Conservation (phyloP, 345 rosid genomes). For the Cardiospermum halicacabum region DNA sequence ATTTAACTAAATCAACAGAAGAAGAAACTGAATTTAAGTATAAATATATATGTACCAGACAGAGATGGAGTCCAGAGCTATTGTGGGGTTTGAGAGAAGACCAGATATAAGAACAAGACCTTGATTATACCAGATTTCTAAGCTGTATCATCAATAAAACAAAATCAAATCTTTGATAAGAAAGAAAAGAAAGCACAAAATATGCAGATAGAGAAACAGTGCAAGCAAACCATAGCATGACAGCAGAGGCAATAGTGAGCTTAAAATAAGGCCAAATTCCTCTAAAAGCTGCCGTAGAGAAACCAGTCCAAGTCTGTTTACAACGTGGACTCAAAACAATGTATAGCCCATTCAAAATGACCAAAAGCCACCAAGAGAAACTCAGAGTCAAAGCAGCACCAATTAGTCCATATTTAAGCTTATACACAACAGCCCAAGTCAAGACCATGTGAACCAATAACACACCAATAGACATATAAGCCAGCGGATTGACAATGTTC, state of each 20-base stretch:
- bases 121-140: conserved; percentile 96
- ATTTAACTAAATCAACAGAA: no score
- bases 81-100: no score
- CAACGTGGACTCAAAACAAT: conserved; percentile 62
- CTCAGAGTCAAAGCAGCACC: conserved; percentile 71
- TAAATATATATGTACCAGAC: no score
- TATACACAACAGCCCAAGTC: conserved; percentile 51
- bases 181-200: conserved; percentile 38
- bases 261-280: conserved; percentile 90
- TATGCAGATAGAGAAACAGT: neutral
- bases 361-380: conserved; percentile 77
- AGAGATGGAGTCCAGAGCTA: conserved; percentile 73
- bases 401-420: conserved; percentile 43
- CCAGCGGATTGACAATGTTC: conserved; percentile 87
- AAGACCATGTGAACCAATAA: conserved; percentile 56
- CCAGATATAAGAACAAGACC: conserved; percentile 87
- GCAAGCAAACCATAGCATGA: conserved; percentile 76
- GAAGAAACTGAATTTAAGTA: no score
- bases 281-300: conserved; percentile 48
- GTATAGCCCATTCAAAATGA: conserved; percentile 38
- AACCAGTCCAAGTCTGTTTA: conserved; percentile 78
- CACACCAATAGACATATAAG: conserved; percentile 65
- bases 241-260: conserved; percentile 76
- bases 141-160: conserved; percentile 43
- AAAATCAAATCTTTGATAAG: conserved; percentile 3